Evolutionary conservation across 768 basidiomycete genomes (phyloP).

Genomic region (Collybiopsis confluens): DNA sequence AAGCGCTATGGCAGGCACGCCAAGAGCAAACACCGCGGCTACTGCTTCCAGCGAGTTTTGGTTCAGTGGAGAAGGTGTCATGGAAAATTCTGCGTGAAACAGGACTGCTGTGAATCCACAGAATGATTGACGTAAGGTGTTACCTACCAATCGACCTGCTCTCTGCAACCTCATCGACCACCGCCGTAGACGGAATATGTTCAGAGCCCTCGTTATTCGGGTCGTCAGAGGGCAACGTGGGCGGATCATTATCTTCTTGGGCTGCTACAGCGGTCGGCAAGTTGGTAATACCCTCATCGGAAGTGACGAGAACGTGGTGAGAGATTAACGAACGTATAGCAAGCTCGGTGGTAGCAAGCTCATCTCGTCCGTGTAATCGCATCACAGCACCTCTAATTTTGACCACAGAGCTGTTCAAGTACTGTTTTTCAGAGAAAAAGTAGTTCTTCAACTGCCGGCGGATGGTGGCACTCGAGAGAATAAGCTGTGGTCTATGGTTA

Average conservation of each 20-base stretch:
- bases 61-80: conserved; percentile 50
- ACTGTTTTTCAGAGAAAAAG: conserved; percentile 53
- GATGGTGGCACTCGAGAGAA: conserved; percentile 71
- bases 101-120: not conserved
- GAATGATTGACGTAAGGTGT: not conserved
- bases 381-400: conserved; percentile 30
- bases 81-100: conserved; percentile 34
- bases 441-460: conserved; percentile 48
- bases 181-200: not conserved
- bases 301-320: conserved; percentile 63
- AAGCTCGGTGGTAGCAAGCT: not conserved
- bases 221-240: conserved; percentile 8
- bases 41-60: conserved; percentile 60
- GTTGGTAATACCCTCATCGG: conserved; percentile 52
- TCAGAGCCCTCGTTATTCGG: not conserved
- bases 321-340: conserved; percentile 15
- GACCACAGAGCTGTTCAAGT: conserved; percentile 43
- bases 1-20: conserved; percentile 63
- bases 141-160: conserved; percentile 3
- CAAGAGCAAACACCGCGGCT: conserved; percentile 65
- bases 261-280: conserved; percentile 25
- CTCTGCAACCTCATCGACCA: not conserved
- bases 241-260: conserved; percentile 12
- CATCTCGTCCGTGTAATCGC: not conserved
- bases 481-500: conserved; percentile 45